A percentile compares a stretch with the other conserved stretches of the same genome.
These are phyloP conservation scores for Picea abies DNA, from an alignment of 83 land plant genomes.

Conservation along the genomic window DNA sequence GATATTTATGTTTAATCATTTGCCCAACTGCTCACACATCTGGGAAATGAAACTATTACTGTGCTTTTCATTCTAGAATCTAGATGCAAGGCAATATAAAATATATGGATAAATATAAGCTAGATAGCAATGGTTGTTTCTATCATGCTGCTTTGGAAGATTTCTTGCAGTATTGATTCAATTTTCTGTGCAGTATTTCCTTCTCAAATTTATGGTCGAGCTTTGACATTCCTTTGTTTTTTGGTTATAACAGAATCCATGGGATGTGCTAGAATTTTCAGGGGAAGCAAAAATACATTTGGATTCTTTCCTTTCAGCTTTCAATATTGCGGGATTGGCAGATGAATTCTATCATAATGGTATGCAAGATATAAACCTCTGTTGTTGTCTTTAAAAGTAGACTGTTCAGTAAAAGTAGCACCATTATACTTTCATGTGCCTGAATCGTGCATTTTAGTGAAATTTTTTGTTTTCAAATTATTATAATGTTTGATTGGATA, in stretches of 20 bases:
- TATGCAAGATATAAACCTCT: conserved; percentile 19
- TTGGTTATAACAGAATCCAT: conserved; percentile 77
- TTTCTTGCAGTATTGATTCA: not conserved
- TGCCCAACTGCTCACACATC: not conserved
- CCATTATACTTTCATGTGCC: not conserved
- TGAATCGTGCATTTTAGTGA: not conserved
- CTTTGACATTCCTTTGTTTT: not conserved
- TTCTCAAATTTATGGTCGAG: not conserved
- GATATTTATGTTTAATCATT: not conserved
- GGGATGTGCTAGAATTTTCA: conserved; percentile 83
- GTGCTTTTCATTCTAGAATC: not conserved
- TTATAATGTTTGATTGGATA: not conserved
- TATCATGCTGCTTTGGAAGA: not conserved
- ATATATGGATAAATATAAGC: not conserved
- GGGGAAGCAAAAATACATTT: conserved; percentile 72
- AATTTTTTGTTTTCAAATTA: not conserved
- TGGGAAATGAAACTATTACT: not conserved
- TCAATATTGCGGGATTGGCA: conserved; percentile 74
- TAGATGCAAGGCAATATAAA: not conserved
- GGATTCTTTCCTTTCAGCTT: conserved; percentile 89
- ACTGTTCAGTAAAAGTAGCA: not conserved
- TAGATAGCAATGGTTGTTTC: not conserved
- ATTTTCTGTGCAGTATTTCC: not conserved
- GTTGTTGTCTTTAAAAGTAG: not conserved
- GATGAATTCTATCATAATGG: conserved; percentile 87